Evolutionary conservation across 768 basidiomycete species (phyloP), one percentile per base, ranked within the genome.

Genomic region (Lentinula detonsa): DNA sequence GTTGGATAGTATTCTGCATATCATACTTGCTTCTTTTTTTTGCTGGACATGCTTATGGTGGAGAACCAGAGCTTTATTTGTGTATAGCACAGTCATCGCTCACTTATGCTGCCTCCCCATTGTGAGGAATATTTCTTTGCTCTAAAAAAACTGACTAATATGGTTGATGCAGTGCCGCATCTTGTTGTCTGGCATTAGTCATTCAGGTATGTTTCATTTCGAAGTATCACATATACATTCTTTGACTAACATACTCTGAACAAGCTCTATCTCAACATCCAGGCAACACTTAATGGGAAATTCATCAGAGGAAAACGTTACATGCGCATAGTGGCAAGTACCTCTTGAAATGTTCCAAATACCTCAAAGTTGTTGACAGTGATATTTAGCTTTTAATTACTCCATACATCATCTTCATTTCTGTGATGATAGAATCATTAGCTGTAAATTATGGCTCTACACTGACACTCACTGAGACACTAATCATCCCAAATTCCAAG

Each of bases 1-100:
- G 72, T 1, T 77, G 75, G 75, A 71, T 73, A 16, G 63, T 74
- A 9, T 75, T 70, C 45, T 71, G 74, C 34, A 34, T 72, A 35
- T 75, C 75, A 9, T 76, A 74, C 64, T 64, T 69, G 6, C 62
- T 77, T 45, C 66, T 75, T 23, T 64, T 67, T 33, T 69, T 76
- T 61, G 69, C 72, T 61, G 74, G 73, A 46, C 71, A 74, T 52
- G 71, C 72, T 61, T 65, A 59, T 33, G 54, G 61, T 31, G 57
- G 40, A 0, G 43, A 37, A 11, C 71, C 74, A 16, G 57, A 60
- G n/a, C 65, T 63, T 40, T 59, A 52, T 4, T 51, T 75, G 3
- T 77, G 75, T 48, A 62, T 65, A 1, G 65, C 66, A 34, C 75
- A 76, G 43, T 65, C 73, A n/a, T 66, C 70, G 4, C 63, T 76